phyloP scores from a whole-genome alignment of 2,329 filamentous ascomycete species.

The Pyrenophora seminiperda region DNA sequence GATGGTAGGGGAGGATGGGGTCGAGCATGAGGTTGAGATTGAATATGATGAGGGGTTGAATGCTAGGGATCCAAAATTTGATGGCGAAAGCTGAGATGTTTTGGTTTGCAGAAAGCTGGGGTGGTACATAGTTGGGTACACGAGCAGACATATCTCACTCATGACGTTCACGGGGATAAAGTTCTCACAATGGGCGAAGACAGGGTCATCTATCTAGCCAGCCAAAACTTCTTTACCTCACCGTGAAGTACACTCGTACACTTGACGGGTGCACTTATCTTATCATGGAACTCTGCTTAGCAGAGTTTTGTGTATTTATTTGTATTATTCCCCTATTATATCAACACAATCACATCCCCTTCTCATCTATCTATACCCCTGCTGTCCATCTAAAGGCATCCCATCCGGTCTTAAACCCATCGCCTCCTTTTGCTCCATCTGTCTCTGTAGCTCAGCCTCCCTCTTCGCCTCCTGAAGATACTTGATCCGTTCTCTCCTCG shows the following conservation, averaged over 20 bases:
- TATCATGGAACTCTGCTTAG: no score
- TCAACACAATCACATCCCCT: not conserved
- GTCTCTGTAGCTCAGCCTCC: conserved; percentile 27
- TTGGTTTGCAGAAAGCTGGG: no score
- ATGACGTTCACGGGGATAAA: no score
- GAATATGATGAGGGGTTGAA: conserved; percentile 49
- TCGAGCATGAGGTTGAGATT: conserved; percentile 44
- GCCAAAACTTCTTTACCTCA: no score
- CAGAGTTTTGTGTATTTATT: no score
- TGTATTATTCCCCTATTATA: not conserved
- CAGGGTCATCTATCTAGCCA: no score
- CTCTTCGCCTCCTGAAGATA: conserved; percentile 34
- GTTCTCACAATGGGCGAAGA: no score
- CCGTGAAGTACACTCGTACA: no score
- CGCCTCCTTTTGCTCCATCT: conserved; percentile 32
- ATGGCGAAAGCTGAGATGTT: conserved; percentile 2
- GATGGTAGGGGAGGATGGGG: conserved; percentile 50
- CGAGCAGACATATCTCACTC: no score
- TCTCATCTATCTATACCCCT: conserved; percentile 6
- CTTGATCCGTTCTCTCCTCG: conserved; percentile 30
- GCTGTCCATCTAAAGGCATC: conserved; percentile 8
- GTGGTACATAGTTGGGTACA: no score
- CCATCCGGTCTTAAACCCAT: conserved; percentile 32
- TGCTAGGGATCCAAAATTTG: conserved; percentile 47
- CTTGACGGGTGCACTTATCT: no score